Evolutionary conservation across 345 rosid species (phyloP).

Genomic region (Excoecaria agallocha): DNA sequence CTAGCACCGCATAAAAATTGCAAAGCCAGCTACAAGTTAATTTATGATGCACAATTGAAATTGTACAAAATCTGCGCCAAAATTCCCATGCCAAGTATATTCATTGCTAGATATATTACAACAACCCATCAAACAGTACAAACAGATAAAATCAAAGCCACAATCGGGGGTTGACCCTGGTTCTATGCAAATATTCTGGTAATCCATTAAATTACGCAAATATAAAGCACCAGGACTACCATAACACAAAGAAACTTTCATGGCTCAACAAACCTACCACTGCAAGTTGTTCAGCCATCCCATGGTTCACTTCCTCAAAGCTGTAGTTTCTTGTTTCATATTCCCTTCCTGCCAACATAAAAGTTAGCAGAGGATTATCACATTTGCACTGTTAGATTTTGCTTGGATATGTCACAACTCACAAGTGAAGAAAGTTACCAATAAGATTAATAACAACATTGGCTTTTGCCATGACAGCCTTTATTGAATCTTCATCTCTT

Average conservation of each 20-base stretch:
- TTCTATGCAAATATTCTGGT: too few relatives aligned
- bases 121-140: too few relatives aligned
- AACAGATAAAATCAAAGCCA: too few relatives aligned
- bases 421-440: conserved; percentile 43
- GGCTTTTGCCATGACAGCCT: conserved; percentile 99
- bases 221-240: too few relatives aligned
- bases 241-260: neutral
- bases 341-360: conserved; percentile 66
- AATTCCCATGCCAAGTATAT: too few relatives aligned
- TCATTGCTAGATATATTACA: too few relatives aligned
- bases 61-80: too few relatives aligned
- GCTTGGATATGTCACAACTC: neutral
- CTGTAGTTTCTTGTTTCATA: conserved; percentile 91
- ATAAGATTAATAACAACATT: conserved; percentile 95
- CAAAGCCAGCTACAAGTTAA: too few relatives aligned
- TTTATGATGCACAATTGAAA: too few relatives aligned
- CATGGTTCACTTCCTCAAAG: conserved; percentile 89
- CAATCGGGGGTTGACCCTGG: too few relatives aligned
- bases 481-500: conserved; percentile 85
- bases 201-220: too few relatives aligned
- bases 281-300: conserved; percentile 80
- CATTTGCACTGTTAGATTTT: neutral
- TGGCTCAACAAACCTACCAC: conserved; percentile 38
- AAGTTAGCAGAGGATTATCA: neutral
- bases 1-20: too few relatives aligned